These are phyloP conservation scores for Capronia epimyces DNA, from an alignment of 2,329 filamentous ascomycete species.

Conservation along the genomic window DNA sequence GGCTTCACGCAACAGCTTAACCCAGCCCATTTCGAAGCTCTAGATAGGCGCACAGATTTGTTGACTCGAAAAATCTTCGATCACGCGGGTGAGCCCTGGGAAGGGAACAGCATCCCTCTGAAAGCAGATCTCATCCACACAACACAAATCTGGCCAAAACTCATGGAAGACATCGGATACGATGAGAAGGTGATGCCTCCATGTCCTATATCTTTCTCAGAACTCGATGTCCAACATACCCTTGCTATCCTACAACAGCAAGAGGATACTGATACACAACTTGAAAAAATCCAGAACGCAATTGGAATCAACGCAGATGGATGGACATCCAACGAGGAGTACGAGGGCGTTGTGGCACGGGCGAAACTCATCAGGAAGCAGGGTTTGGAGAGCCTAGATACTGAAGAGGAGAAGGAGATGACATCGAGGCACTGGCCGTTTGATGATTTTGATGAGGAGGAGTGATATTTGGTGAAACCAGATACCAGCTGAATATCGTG, in stretches of 20 bases:
- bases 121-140: constrained; percentile 29
- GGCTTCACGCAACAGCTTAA: background rate
- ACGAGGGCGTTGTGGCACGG: constrained; percentile 22
- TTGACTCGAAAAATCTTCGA: constrained; percentile 30
- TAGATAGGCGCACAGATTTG: constrained; percentile 14
- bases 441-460: constrained; percentile 16
- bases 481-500: too few species aligned
- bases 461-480: too few species aligned
- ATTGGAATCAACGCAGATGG: constrained; percentile 28
- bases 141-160: constrained; percentile 19
- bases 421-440: constrained; percentile 22
- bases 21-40: background rate
- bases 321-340: constrained; percentile 29
- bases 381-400: constrained; percentile 27
- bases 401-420: constrained; percentile 16
- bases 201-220: constrained; percentile 25
- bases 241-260: constrained; percentile 21
- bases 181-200: constrained; percentile 18
- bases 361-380: constrained; percentile 23
- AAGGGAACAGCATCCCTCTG: constrained; percentile 31
- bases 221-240: constrained; percentile 16
- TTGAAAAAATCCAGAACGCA: constrained; percentile 22
- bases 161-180: background rate
- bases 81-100: constrained; percentile 29
- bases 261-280: constrained; percentile 26